Evolutionary conservation across 139 green algal genomes (phyloP).

Genomic region (Diplosphaera chodatii): DNA sequence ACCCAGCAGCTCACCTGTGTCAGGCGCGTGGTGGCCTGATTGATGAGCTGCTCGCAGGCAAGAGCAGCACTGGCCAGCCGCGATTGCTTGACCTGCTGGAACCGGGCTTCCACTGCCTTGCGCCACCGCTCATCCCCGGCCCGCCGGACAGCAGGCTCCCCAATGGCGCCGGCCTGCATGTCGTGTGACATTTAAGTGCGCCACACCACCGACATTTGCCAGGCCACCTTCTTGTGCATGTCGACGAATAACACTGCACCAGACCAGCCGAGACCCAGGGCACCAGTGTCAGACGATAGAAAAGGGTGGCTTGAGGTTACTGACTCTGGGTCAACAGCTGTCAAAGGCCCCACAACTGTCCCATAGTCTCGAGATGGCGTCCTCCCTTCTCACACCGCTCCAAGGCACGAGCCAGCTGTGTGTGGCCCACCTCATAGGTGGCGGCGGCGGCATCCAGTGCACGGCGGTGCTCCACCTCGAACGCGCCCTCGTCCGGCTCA

Average conservation of each 20-base stretch:
- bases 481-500: slow-evolving; percentile 37
- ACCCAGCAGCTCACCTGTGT: slow-evolving; percentile 18
- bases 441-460: slow-evolving; percentile 19
- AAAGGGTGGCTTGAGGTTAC: too few relatives aligned
- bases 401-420: too few relatives aligned
- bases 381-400: too few relatives aligned
- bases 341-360: too few relatives aligned
- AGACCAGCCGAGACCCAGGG: too few relatives aligned
- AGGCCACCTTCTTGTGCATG: too few relatives aligned
- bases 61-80: slow-evolving; percentile 35
- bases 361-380: too few relatives aligned
- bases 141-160: slow-evolving; percentile 18
- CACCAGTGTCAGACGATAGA: too few relatives aligned
- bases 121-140: slow-evolving; percentile 31
- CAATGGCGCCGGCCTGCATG: background rate
- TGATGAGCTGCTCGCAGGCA: slow-evolving; percentile 33
- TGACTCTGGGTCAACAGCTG: too few relatives aligned
- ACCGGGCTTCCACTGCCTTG: slow-evolving; percentile 14
- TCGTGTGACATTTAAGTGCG: too few relatives aligned
- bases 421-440: slow-evolving; percentile 10
- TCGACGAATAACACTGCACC: too few relatives aligned
- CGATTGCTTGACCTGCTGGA: slow-evolving; percentile 22
- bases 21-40: slow-evolving; percentile 12
- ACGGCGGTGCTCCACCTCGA: slow-evolving; percentile 50
- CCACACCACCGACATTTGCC: too few relatives aligned